These are phyloP conservation scores for Echria macrotheca DNA, from an alignment of 495 filamentous ascomycete genomes.

Conservation along the genomic window DNA sequence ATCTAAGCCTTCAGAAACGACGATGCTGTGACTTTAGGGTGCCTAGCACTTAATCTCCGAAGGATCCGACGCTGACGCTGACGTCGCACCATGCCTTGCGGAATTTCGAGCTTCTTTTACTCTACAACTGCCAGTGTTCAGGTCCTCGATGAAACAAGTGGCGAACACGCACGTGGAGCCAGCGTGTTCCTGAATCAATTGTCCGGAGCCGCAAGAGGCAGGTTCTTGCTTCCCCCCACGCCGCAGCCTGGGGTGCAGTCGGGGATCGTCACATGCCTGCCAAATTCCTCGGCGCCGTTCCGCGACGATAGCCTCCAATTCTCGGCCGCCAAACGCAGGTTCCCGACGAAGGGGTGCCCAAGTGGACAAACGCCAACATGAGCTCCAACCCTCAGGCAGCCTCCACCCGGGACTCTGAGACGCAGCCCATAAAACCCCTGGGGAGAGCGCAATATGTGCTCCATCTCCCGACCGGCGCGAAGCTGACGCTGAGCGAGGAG, in stretches of 20 bases:
- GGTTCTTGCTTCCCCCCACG: no score
- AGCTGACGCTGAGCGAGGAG: constrained; percentile 19
- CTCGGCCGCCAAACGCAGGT: not conserved
- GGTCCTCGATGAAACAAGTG: no score
- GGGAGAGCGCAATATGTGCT: constrained; percentile 10
- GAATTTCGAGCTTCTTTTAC: no score
- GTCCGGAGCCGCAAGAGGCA: no score
- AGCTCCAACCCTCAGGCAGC: not conserved
- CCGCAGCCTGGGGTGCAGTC: not conserved
- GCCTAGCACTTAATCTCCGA: constrained; percentile 12
- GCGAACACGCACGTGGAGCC: not conserved
- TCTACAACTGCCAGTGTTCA: no score
- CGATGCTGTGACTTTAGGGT: no score
- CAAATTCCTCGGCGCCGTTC: not conserved
- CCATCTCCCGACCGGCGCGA: constrained; percentile 22
- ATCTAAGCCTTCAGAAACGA: no score
- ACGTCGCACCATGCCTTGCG: constrained; percentile 1
- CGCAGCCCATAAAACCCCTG: not conserved
- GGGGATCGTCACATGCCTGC: constrained; percentile 8
- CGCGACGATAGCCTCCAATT: constrained; percentile 2
- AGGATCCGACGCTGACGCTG: constrained; percentile 13
- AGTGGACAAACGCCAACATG: not conserved
- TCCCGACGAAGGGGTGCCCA: not conserved
- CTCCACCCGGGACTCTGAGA: not conserved
- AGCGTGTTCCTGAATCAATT: no score